A percentile compares a stretch with the other conserved stretches of the same genome.
Evolutionary conservation across 164 flowering plant species (phyloP).

Genomic region (Cinnamomum micranthum): DNA sequence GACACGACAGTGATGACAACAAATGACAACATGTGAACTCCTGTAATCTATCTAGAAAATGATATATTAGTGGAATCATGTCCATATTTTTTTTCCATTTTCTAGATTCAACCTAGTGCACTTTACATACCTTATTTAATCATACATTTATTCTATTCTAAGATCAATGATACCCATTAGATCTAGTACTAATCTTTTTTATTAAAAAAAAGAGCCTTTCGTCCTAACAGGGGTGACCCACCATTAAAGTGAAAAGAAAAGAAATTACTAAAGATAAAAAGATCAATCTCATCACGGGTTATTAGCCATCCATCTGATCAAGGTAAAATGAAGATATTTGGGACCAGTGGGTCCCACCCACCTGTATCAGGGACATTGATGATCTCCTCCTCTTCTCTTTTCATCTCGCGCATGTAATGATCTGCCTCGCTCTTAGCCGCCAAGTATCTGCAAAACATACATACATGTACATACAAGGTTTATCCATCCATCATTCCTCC

Average conservation of each 20-base stretch:
- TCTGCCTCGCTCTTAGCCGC: constrained; percentile 96
- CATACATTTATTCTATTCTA: not conserved
- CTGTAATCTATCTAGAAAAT: not conserved
- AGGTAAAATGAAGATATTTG: not conserved
- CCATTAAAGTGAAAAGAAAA: too few relatives aligned
- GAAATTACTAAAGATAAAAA: too few relatives aligned
- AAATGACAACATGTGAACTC: not conserved
- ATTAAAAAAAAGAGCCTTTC: too few relatives aligned
- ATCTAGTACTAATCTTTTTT: too few relatives aligned
- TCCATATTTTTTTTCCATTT: not conserved
- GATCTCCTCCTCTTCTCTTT: constrained; percentile 87
- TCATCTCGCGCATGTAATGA: constrained; percentile 73
- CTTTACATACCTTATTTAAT: not conserved
- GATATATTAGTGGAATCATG: not conserved
- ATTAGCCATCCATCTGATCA: too few relatives aligned
- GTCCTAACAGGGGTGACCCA: too few relatives aligned
- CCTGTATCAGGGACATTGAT: constrained; percentile 80
- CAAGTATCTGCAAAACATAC: constrained; percentile 48
- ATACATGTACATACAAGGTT: too few relatives aligned
- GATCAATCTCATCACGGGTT: too few relatives aligned
- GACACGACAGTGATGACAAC: too few relatives aligned
- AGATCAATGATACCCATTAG: not conserved
- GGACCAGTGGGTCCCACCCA: not conserved
- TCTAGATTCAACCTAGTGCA: not conserved
- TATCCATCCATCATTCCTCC: too few relatives aligned